A percentile compares a stretch with the other conserved stretches of the same genome.
phyloP scores from a whole-genome alignment of 192 early-diverging fungal species.

The Backusella tuberculispora region DNA sequence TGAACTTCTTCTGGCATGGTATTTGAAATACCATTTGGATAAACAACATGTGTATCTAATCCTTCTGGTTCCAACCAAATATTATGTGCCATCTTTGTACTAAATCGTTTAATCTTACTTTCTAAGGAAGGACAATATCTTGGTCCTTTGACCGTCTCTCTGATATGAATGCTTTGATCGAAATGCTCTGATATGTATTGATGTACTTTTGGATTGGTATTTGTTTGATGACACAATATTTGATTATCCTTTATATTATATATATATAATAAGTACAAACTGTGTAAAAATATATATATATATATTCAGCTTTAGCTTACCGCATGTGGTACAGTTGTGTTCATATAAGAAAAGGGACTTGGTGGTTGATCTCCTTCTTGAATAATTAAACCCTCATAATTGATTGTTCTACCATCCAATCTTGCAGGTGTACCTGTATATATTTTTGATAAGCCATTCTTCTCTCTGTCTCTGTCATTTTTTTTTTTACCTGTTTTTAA shows the following conservation, averaged over 20 bases:
- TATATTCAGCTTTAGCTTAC: constrained; percentile 21
- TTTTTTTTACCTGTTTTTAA: constrained; percentile 67
- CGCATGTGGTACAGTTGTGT: constrained; percentile 69
- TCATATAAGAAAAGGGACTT: constrained; percentile 76
- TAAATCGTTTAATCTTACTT: constrained; percentile 78
- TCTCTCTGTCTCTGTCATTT: background rate
- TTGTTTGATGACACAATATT: constrained; percentile 76
- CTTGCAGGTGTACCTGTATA: constrained; percentile 72
- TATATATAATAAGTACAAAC: too few species aligned
- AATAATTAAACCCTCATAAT: constrained; percentile 65
- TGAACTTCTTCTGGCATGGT: constrained; percentile 83
- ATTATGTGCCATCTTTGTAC: constrained; percentile 64
- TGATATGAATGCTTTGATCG: constrained; percentile 79
- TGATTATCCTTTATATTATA: constrained; percentile 52
- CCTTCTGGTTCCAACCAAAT: constrained; percentile 86
- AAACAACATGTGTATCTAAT: constrained; percentile 70
- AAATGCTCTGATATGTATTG: constrained; percentile 73
- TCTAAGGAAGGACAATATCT: constrained; percentile 85
- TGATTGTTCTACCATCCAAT: constrained; percentile 74
- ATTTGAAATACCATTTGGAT: constrained; percentile 87
- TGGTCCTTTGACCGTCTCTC: constrained; percentile 83
- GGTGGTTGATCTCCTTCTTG: constrained; percentile 75
- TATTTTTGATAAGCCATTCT: background rate
- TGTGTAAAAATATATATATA: too few species aligned
- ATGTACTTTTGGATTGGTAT: constrained; percentile 68